A percentile compares a stretch with the other conserved stretches of the same genome.
phyloP scores from a whole-genome alignment of 192 early-diverging fungal genomes.

The Umbelopsis sp. region DNA sequence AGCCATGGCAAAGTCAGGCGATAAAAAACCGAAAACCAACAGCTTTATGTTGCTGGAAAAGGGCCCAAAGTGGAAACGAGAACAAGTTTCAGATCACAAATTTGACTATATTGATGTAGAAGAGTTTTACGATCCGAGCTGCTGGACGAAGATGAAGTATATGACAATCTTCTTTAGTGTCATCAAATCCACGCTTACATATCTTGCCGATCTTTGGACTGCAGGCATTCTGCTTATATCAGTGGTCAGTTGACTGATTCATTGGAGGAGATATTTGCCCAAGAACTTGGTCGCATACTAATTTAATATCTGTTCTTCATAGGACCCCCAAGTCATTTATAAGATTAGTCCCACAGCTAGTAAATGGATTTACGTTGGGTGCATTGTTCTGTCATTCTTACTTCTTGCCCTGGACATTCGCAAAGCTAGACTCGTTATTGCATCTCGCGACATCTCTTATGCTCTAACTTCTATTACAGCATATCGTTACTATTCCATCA shows the following conservation, averaged over 20 bases:
- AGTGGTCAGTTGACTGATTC: conserved; percentile 13
- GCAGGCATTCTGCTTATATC: conserved; percentile 64
- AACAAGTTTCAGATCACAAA: conserved; percentile 80
- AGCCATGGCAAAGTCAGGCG: conserved; percentile 19
- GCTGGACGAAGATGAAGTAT: conserved; percentile 52
- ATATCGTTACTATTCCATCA: conserved; percentile 75
- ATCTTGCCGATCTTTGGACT: conserved; percentile 81
- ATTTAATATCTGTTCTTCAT: not conserved
- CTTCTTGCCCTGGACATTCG: conserved; percentile 70
- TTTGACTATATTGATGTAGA: conserved; percentile 87
- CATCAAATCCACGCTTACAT: conserved; percentile 74
- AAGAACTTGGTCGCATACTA: too few species aligned
- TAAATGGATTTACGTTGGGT: conserved; percentile 62
- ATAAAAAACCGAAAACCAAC: conserved; percentile 16
- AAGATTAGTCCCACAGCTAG: conserved; percentile 26
- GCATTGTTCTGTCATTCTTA: conserved; percentile 69
- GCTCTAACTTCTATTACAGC: conserved; percentile 75
- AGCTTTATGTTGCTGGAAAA: conserved; percentile 31
- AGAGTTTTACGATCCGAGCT: conserved; percentile 61
- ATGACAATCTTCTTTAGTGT: conserved; percentile 62
- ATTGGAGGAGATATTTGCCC: not conserved
- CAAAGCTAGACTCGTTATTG: conserved; percentile 66
- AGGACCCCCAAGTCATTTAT: conserved; percentile 16
- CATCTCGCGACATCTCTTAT: conserved; percentile 75
- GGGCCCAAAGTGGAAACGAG: conserved; percentile 78